phyloP scores from a whole-genome alignment of 192 early-diverging fungal genomes.

The Dissophora globulifera region DNA sequence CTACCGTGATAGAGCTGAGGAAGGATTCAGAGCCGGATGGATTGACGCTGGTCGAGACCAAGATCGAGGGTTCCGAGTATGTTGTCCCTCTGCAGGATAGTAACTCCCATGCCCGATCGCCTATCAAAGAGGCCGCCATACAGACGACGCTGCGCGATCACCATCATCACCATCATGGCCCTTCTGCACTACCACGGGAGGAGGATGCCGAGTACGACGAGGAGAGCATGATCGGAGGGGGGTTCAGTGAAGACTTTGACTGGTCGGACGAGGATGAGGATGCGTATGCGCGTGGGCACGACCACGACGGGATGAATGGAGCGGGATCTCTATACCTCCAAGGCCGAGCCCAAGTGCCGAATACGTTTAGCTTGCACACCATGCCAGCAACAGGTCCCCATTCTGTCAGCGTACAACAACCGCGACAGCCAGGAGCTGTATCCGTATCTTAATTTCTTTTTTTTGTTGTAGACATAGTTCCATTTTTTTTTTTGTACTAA shows the following conservation, averaged over 20 bases:
- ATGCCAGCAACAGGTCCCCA: neutral
- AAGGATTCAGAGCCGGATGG: conserved; percentile 2
- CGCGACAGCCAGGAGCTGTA: conserved; percentile 5
- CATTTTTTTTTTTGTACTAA: too few relatives aligned
- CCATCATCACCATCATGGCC: too few relatives aligned
- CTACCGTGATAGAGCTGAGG: neutral
- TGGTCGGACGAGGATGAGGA: conserved; percentile 14
- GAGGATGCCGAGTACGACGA: conserved; percentile 28
- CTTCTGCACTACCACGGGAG: too few relatives aligned
- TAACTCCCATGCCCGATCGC: conserved; percentile 29
- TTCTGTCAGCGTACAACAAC: neutral
- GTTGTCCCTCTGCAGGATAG: conserved; percentile 31
- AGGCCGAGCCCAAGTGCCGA: neutral
- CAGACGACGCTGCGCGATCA: too few relatives aligned
- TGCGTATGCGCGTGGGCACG: too few relatives aligned
- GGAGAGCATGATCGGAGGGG: conserved; percentile 36
- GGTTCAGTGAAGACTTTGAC: conserved; percentile 8
- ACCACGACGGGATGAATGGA: neutral
- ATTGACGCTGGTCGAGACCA: conserved; percentile 1
- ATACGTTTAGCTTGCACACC: neutral
- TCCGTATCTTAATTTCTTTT: conserved; percentile 20
- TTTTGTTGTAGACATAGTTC: too few relatives aligned
- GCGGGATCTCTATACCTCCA: conserved; percentile 24
- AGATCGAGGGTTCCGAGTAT: conserved; percentile 14
- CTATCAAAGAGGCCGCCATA: neutral